These are phyloP conservation scores for Batkoa obscura DNA, from an alignment of 371 early-diverging fungal genomes.

Conservation along the genomic window DNA sequence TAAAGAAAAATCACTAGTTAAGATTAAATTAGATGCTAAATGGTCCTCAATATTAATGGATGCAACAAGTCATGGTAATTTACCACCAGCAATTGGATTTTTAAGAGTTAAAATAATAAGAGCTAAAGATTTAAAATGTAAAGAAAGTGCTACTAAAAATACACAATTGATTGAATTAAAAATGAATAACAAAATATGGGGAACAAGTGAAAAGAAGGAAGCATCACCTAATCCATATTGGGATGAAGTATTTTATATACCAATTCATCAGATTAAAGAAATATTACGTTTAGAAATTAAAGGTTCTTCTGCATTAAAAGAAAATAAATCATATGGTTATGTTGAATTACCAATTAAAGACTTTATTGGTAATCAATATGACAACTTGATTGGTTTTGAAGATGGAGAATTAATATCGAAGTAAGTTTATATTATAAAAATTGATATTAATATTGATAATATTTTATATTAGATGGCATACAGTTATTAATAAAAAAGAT, in stretches of 20 bases:
- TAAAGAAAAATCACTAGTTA: background rate
- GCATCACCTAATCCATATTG: slow-evolving; percentile 65
- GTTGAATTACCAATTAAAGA: slow-evolving; percentile 20
- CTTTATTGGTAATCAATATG: background rate
- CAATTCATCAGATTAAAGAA: slow-evolving; percentile 43
- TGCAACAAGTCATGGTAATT: background rate
- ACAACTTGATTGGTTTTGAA: background rate
- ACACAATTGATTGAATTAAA: slow-evolving; percentile 51
- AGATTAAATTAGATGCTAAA: slow-evolving; percentile 1
- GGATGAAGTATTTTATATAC: slow-evolving; percentile 66
- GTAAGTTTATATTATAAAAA: background rate
- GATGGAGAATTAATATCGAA: background rate
- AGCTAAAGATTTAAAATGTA: background rate
- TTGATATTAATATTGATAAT: background rate
- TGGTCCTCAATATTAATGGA: background rate
- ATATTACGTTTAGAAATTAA: slow-evolving; percentile 51
- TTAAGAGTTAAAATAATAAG: background rate
- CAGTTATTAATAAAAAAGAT: background rate
- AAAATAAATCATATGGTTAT: slow-evolving; percentile 45
- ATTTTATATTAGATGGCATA: background rate
- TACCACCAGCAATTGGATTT: slow-evolving; percentile 2
- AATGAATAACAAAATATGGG: slow-evolving; percentile 3
- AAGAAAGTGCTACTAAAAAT: slow-evolving; percentile 41
- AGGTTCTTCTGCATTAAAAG: slow-evolving; percentile 36
- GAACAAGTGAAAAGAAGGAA: slow-evolving; percentile 41